A percentile compares a stretch with the other conserved stretches of the same genome.
phyloP scores from a whole-genome alignment of 2,329 filamentous ascomycete genomes.

The Fusarium brachygibbosum region DNA sequence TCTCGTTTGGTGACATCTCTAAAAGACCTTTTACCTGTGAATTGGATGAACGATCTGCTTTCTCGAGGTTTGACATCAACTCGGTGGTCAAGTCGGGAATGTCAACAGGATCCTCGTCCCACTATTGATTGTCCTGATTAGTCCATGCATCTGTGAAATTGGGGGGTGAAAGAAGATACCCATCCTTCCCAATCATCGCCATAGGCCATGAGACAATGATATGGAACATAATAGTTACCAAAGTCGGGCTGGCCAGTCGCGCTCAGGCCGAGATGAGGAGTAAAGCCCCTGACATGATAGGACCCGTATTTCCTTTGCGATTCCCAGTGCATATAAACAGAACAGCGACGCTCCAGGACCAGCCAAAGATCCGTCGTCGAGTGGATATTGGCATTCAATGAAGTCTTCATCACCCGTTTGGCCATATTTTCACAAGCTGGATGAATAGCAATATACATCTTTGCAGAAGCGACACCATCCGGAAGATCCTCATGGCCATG shows the following conservation, averaged over 20 bases:
- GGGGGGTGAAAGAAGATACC: neutral
- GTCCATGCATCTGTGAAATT: fast-evolving
- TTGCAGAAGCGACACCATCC: fast-evolving
- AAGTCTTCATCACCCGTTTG: neutral
- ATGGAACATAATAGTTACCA: neutral
- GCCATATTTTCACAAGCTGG: constrained; percentile 2
- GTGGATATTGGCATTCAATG: neutral
- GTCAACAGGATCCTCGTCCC: constrained; percentile 5
- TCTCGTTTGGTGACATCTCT: neutral
- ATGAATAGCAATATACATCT: constrained; percentile 1
- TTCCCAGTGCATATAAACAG: neutral
- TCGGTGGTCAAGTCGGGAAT: constrained; percentile 1
- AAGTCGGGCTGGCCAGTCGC: neutral
- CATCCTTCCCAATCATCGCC: constrained; percentile 13
- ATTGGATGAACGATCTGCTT: too few relatives aligned
- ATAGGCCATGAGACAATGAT: neutral
- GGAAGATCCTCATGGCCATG: neutral
- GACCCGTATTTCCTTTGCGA: too few relatives aligned
- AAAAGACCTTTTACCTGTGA: neutral
- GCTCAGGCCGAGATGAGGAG: neutral
- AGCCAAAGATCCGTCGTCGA: neutral
- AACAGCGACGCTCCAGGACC: constrained; percentile 4
- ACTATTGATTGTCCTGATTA: neutral
- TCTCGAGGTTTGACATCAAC: constrained; percentile 4
- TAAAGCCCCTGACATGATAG: neutral